phyloP scores from a whole-genome alignment of 345 rosid genomes.

The Pseudoturritis turrita region DNA sequence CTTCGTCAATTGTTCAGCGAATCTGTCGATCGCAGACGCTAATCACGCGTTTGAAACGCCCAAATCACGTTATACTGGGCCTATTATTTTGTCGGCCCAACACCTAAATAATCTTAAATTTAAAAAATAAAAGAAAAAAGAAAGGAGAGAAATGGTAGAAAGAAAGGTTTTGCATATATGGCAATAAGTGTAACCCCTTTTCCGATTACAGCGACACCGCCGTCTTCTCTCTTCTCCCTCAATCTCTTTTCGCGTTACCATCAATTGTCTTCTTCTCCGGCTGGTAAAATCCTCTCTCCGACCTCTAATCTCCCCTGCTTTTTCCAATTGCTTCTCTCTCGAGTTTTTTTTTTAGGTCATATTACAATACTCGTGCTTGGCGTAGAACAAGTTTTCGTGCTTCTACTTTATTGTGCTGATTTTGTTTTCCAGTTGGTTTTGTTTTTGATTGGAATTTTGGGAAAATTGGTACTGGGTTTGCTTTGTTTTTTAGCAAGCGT shows the following conservation, averaged over 20 bases:
- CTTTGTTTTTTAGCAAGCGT: not conserved
- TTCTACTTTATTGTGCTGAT: not conserved
- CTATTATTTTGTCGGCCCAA: slow-evolving; percentile 2
- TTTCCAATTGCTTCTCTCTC: not conserved
- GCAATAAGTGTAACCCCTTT: slow-evolving; percentile 31
- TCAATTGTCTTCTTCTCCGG: slow-evolving; percentile 22
- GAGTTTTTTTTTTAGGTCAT: not conserved
- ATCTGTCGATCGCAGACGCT: too few relatives aligned
- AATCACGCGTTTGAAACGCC: too few relatives aligned
- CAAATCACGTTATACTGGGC: slow-evolving; percentile 14
- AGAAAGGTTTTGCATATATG: not conserved
- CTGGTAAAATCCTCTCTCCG: slow-evolving; percentile 42
- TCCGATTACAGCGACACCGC: slow-evolving; percentile 42
- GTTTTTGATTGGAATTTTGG: not conserved
- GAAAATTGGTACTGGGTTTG: not conserved
- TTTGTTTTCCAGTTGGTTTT: not conserved
- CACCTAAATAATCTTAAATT: not conserved
- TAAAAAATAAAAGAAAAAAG: not conserved
- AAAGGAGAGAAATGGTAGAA: not conserved
- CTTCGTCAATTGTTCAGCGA: too few relatives aligned
- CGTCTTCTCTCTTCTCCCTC: slow-evolving; percentile 36
- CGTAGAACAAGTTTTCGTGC: too few relatives aligned
- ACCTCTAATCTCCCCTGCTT: not conserved
- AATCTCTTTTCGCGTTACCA: slow-evolving; percentile 31
- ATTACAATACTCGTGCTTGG: too few relatives aligned